Percentiles rank a stretch among this genome's conserved stretches.
Evolutionary conservation across 345 rosid species (phyloP).

Genomic region (Punica granatum): DNA sequence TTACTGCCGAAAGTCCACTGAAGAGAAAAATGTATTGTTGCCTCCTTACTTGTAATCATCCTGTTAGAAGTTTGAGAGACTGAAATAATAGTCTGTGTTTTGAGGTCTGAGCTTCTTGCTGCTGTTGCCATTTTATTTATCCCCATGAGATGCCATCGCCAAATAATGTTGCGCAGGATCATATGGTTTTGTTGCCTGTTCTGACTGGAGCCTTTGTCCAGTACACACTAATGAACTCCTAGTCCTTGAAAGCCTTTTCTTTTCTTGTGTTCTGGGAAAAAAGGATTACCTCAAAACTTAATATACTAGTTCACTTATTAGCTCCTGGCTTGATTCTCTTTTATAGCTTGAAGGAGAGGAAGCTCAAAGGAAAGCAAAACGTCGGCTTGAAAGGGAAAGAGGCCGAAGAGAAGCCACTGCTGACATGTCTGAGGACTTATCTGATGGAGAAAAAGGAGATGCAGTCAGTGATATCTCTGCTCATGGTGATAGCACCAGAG

Average conservation of each 20-base stretch:
- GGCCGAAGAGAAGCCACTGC: constrained; percentile 49
- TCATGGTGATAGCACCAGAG: constrained; percentile 37
- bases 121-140: not conserved
- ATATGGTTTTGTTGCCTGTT: not conserved
- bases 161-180: not conserved
- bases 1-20: not conserved
- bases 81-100: not conserved
- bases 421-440: constrained; percentile 53
- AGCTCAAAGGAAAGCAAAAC: constrained; percentile 34
- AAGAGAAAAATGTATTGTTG: not conserved
- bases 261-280: not conserved
- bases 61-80: not conserved
- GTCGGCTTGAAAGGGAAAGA: constrained; percentile 40
- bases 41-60: not conserved
- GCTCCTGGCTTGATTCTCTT: not conserved
- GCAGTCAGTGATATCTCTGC: constrained; percentile 26
- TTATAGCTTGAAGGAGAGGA: constrained; percentile 44
- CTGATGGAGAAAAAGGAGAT: constrained; percentile 52
- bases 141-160: not conserved
- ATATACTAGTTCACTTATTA: not conserved
- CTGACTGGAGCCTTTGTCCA: not conserved
- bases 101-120: not conserved
- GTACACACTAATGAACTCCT: not conserved
- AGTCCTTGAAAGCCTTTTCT: not conserved
- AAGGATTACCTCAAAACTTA: not conserved